These are phyloP conservation scores for Ustilago esculenta DNA, from an alignment of 1,284 basidiomycete species.

Conservation along the genomic window DNA sequence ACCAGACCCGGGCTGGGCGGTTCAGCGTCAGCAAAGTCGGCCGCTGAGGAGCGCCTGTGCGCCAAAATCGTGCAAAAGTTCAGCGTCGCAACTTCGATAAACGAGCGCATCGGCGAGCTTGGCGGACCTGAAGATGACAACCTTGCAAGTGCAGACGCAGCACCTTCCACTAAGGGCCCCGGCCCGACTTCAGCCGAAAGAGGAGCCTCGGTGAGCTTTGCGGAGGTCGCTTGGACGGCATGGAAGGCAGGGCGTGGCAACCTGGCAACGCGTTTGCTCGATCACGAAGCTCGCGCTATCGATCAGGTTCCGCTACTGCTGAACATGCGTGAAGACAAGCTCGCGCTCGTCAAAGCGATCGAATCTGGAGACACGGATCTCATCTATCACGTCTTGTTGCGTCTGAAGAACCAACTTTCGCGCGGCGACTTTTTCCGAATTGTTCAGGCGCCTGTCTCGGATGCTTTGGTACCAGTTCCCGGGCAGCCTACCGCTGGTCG, in stretches of 20 bases:
- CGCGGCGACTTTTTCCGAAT: constrained; percentile 94
- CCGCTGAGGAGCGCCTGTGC: constrained; percentile 79
- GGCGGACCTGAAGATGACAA: constrained; percentile 22
- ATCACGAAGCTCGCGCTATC: constrained; percentile 86
- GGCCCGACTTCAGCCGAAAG: constrained; percentile 1
- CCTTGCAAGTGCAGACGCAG: neutral
- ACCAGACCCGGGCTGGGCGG: constrained; percentile 69
- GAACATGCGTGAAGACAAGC: constrained; percentile 90
- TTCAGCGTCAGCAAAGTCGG: constrained; percentile 24
- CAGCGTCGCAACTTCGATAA: constrained; percentile 70
- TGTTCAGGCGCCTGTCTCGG: constrained; percentile 73
- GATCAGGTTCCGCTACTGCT: constrained; percentile 93
- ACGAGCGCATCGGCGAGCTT: constrained; percentile 26
- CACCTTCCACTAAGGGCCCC: neutral
- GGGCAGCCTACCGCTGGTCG: constrained; percentile 1
- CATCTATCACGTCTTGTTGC: constrained; percentile 49
- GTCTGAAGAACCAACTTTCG: constrained; percentile 76
- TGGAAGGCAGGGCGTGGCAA: constrained; percentile 88
- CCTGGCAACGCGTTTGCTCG: constrained; percentile 90
- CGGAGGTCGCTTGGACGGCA: constrained; percentile 91
- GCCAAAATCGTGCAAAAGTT: constrained; percentile 87
- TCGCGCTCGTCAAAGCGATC: constrained; percentile 88
- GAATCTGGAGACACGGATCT: constrained; percentile 96
- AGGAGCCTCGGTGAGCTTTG: constrained; percentile 77
- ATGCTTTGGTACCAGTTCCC: constrained; percentile 11